These are phyloP conservation scores for Talaromyces piceae DNA, from an alignment of 2,329 filamentous ascomycete genomes.

Conservation along the genomic window DNA sequence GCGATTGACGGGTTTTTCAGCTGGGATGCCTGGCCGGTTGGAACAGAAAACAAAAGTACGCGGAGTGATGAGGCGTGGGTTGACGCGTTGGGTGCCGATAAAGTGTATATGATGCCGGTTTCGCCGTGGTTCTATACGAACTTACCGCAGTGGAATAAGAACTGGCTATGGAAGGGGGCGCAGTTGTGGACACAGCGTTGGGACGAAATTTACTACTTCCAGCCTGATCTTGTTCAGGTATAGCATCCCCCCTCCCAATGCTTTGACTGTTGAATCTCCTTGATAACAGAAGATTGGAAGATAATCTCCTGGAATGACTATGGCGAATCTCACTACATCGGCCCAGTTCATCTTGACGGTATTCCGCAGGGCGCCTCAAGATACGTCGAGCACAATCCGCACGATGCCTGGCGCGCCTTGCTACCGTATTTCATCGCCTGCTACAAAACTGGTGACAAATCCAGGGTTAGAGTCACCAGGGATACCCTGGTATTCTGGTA, in stretches of 20 bases:
- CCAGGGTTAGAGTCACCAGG: conserved; percentile 10
- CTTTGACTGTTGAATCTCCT: background rate
- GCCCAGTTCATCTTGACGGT: conserved; percentile 40
- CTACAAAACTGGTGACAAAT: conserved; percentile 26
- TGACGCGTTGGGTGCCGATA: conserved; percentile 23
- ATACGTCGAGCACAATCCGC: conserved; percentile 22
- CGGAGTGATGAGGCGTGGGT: conserved; percentile 36
- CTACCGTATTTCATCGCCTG: conserved; percentile 30
- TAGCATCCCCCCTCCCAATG: background rate
- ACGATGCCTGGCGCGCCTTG: conserved; percentile 24
- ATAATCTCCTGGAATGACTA: conserved; percentile 57
- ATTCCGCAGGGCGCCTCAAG: conserved; percentile 40
- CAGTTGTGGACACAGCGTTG: conserved; percentile 55
- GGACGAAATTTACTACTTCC: conserved; percentile 45
- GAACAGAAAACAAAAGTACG: conserved; percentile 30
- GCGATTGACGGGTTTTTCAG: conserved; percentile 34
- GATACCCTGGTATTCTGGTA: conserved; percentile 32
- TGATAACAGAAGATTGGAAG: conserved; percentile 15
- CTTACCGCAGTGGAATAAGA: conserved; percentile 50
- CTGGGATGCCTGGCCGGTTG: conserved; percentile 39
- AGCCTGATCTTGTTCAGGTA: conserved; percentile 45
- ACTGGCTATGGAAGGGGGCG: conserved; percentile 57
- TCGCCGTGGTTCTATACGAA: conserved; percentile 54
- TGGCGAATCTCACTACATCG: conserved; percentile 55
- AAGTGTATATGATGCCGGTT: conserved; percentile 47